phyloP scores from a whole-genome alignment of 306 rosid genomes.

The Bauhinia variegata region DNA sequence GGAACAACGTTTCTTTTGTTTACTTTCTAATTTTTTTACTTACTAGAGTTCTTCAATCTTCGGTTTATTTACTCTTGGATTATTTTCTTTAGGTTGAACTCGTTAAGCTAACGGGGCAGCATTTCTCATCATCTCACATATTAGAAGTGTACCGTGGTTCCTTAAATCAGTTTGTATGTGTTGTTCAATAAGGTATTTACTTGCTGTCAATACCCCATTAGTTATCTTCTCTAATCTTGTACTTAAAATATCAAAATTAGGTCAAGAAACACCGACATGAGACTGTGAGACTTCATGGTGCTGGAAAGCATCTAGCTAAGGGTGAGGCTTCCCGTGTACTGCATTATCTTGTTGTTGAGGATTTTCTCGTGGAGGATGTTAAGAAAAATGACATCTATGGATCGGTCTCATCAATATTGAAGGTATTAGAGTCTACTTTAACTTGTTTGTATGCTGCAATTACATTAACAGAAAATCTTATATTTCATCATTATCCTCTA shows the following conservation, averaged over 20 bases:
- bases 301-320: slow-evolving; percentile 85
- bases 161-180: slow-evolving; percentile 81
- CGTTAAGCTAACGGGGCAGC: slow-evolving; percentile 75
- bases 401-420: slow-evolving; percentile 82
- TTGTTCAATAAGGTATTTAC: slow-evolving; percentile 22
- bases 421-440: slow-evolving; percentile 52
- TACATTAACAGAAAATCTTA: background rate
- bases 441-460: slow-evolving; percentile 13
- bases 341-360: slow-evolving; percentile 83
- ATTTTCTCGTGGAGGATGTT: slow-evolving; percentile 81
- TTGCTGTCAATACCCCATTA: slow-evolving; percentile 24
- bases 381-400: slow-evolving; percentile 93
- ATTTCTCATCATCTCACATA: slow-evolving; percentile 81
- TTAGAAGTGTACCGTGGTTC: slow-evolving; percentile 95
- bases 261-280: slow-evolving; percentile 88
- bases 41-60: slow-evolving; percentile 26
- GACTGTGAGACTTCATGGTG: slow-evolving; percentile 70
- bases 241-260: slow-evolving; percentile 48
- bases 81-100: slow-evolving; percentile 73
- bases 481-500: slow-evolving; percentile 12
- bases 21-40: slow-evolving; percentile 29
- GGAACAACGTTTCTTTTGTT: slow-evolving; percentile 37
- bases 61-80: slow-evolving; percentile 31
- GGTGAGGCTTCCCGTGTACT: slow-evolving; percentile 93
- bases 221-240: slow-evolving; percentile 26